Base-by-base conservation (phyloP, 495 filamentous ascomycete species). In the Monascus purpureus region DNA sequence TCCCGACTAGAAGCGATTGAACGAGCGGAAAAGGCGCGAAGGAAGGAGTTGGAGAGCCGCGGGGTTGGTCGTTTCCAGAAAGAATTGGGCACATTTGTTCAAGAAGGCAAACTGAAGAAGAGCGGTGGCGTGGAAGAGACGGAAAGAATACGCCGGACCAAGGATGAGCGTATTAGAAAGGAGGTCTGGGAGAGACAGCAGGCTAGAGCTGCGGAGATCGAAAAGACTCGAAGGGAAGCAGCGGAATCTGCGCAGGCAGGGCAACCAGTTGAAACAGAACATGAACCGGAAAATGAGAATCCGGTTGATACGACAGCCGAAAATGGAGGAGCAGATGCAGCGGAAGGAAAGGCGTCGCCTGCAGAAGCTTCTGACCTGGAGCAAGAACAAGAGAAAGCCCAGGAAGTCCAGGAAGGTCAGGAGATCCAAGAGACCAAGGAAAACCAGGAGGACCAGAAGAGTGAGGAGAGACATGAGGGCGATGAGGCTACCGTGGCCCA, bases 71-170 rank as follows among this genome's bases (percentile, higher is more conserved):
- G 82, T 14, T 82, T 97, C 49, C 82, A 76, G 57, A 86, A 87
- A 50, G 90, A 97, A 47, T 64, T 97, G 2, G 79, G 78, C 1
- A 63, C 52, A 14, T 97, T 97, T 50, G 90, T 97, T 2, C 73
- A 84, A 43, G 87, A 95, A 49, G 83, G 83, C 11, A 85, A 77
- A 50, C 52, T 97, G 40, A 96, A 94, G 73, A 95, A 94, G 69
- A 81, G 76, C 29, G 90, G 90, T 17, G 90, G 90, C 1, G 73
- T 93, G 7, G 92, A 96, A 57, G 90, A 97, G 58, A 75, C 82
- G 6, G 92, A 97, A 58, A 63, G 92, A 25, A 67, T 84, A 27
- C 64, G 92, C 35, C 79, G 75, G 43, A 72, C 72, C 13, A 92
- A 86, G 53, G 90, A 97, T 45, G 92, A 96, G 36, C 70, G 75